Base-by-base conservation (phyloP, 129 eudicot species). In the Flaveria robusta region DNA sequence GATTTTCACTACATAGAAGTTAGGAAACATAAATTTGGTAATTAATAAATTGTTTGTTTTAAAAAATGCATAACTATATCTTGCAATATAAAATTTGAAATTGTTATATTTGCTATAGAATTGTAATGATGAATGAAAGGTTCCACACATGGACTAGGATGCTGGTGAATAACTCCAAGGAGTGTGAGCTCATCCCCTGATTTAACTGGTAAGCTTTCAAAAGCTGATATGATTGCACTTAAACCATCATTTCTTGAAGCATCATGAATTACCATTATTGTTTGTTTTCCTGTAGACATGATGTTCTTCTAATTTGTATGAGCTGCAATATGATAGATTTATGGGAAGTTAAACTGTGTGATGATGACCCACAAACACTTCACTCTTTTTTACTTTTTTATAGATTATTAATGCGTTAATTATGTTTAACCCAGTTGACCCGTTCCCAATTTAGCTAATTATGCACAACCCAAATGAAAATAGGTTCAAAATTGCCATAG, bases 171-270 rank as follows among this genome's bases (percentile, higher is more conserved):
- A 66, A 89, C 84, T 74, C 91, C 91, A 58, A 89, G 82, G 66
- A 89, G 87, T 3, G 72, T 77, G 79, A 89, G 81, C 63, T 86
- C 86, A n/a, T 86, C 89, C 50, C 91, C 89, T 74, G 86, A 77
- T 75, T 51, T 71, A 27, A 84, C 56, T 3, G 79, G 75, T 76
- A 86, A 73, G 52, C 83, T 82, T 19, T 63, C 77, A 4, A 70
- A 76, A 66, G 74, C 54, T 76, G 37, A 74, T 77, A 82, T 67
- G 52, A 89, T 80, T 70, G 82, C 84, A 49, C 64, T 80, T 84
- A 85, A 86, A 72, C 86, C 88, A 42, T 84, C 84, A 20, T 71
- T 84, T 74, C 82, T 68, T 18, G 88, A 78, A 55, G 86, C 86
- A 79, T 87, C 88, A 67, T 84, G 91, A 70, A 87, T 72, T 43